Base-by-base conservation (phyloP, 2,329 filamentous ascomycete genomes). In the Alternaria metachromatica region DNA sequence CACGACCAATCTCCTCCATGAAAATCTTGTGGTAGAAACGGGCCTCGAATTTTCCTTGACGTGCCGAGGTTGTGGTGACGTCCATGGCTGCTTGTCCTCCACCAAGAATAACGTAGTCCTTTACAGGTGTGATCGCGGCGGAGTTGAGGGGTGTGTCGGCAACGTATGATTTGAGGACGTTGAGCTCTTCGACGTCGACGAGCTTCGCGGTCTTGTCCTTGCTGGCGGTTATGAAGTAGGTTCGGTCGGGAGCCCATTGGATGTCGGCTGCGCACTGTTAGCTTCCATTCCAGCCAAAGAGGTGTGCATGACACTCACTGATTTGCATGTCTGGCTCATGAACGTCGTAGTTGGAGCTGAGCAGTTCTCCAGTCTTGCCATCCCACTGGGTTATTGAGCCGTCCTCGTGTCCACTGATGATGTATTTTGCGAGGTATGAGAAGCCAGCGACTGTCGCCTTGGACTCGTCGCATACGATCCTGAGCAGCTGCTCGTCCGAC, bases 1-100 rank as follows among this genome's bases (percentile, higher is more conserved):
- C 96, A 86, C 96, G 91, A 73, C 96, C 96, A 77, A 98, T 95
- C 86, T 99, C 96, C 83, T 99, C 95, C 84, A 97, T 94, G 81
- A 99, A 98, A 81, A 99, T 91, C 88, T 97, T 98, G 90, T 99
- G 96, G 87, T 97, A 99, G 88, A 99, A 99, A 71, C 96, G 90
- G 48, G 96, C 96, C 84, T 99, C 96, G 86, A 99, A 99, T 85
- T 98, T 98, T 84, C 96, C 96, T 87, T 99, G 96, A 72, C 96
- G 89, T 54, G 94, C 90, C 33, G 91, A 91, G 55, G 96, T 98
- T 58, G 93, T 96, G 63, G 96, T 99, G 83, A 99, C 96, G 80
- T 98, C 95, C 93, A 97, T 97, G 79, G 96, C 96, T 70, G 94
- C 96, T 85, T 99, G 96, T 75, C 96, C 96, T 89, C 96, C 96